Conservation (phyloP, 2,329 filamentous ascomycete species). For the Emmonsia crescens region DNA sequence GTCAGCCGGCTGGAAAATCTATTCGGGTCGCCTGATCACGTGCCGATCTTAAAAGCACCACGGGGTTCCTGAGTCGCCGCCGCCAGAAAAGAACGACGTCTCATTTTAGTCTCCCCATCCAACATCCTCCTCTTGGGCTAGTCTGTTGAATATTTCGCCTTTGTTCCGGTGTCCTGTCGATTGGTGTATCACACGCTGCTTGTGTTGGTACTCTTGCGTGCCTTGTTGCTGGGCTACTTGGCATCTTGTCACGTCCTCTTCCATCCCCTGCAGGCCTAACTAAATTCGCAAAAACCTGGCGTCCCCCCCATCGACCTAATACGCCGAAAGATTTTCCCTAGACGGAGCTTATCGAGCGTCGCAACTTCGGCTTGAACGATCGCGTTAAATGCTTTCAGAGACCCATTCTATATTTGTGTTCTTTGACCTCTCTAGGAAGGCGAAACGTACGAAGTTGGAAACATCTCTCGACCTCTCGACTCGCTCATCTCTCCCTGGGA, state of each 20-base stretch:
- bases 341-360: background rate
- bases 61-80: slow-evolving; percentile 4
- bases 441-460: background rate
- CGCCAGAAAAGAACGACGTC: background rate
- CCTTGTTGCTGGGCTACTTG: background rate
- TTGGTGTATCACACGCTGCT: background rate
- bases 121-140: background rate
- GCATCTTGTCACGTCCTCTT: slow-evolving; percentile 2
- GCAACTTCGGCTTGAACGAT: background rate
- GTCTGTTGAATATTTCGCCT: background rate
- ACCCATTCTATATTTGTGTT: background rate
- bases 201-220: background rate
- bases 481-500: background rate
- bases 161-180: background rate
- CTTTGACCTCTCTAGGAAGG: background rate
- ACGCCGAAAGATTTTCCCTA: background rate
- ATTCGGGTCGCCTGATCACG: background rate
- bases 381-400: slow-evolving; percentile 3
- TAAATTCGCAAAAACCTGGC: slow-evolving; percentile 5
- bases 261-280: background rate
- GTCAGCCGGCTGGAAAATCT: background rate
- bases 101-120: background rate
- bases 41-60: background rate
- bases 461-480: background rate
- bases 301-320: background rate